Evolutionary conservation across 805 yeast genomes (phyloP).

Genomic region (Yamadazyma olivae): DNA sequence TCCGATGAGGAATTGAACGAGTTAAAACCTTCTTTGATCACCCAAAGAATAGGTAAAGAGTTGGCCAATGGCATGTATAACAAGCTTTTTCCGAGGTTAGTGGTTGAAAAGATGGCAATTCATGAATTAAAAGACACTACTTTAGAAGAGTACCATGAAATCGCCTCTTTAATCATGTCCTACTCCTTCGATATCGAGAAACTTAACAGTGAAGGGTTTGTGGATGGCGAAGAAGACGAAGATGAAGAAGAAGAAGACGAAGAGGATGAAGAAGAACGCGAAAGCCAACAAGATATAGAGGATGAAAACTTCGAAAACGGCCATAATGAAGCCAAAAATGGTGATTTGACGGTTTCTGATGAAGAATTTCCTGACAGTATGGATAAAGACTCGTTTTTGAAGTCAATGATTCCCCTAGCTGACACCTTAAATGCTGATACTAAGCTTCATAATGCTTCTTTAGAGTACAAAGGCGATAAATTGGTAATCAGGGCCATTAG

Average conservation of each 20-base stretch:
- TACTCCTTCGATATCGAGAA: conserved; percentile 84
- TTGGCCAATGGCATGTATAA: conserved; percentile 61
- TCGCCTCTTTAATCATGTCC: conserved; percentile 82
- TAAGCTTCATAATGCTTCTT: conserved; percentile 66
- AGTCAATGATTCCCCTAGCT: conserved; percentile 92
- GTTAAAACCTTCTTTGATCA: conserved; percentile 68
- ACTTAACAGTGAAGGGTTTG: conserved; percentile 18
- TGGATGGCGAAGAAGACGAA: conserved; percentile 20
- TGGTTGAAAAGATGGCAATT: conserved; percentile 26
- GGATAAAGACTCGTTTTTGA: conserved; percentile 40
- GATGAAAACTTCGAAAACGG: background rate
- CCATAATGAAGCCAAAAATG: conserved; percentile 1
- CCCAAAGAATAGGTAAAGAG: conserved; percentile 67
- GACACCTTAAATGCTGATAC: conserved; percentile 90
- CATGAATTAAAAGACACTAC: conserved; percentile 32
- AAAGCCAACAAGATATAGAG: conserved; percentile 2
- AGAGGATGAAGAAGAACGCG: conserved; percentile 12
- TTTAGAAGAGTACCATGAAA: conserved; percentile 59
- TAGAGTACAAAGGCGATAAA: conserved; percentile 46
- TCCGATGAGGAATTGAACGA: conserved; percentile 49
- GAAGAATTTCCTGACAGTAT: conserved; percentile 14
- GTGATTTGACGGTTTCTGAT: conserved; percentile 5
- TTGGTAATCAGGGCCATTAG: conserved; percentile 72
- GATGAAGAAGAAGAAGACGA: conserved; percentile 22
- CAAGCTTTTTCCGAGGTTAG: conserved; percentile 38